Base-by-base conservation (phyloP, 2,329 filamentous ascomycete species). In the Coleophoma cylindrospora region DNA sequence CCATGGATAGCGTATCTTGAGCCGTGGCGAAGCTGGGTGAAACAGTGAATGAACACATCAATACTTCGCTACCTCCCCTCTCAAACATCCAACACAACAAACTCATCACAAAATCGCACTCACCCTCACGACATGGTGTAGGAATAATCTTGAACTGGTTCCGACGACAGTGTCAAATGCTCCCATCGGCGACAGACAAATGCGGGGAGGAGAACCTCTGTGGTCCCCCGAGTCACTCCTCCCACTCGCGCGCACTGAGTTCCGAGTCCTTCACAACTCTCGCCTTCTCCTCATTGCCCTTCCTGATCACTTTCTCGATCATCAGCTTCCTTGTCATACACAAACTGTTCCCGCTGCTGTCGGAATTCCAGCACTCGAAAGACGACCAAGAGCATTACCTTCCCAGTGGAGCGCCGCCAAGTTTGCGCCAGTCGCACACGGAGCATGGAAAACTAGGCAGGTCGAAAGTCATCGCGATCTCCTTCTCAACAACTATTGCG, bases 401-500 rank as follows among this genome's bases (percentile, higher is more conserved):
- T 21, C 82, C 83, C 2, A 71, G 81, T 43, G 76, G 83, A 51
- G 80, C 81, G n/a, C 82, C 84, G 50, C 71, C 75, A 14, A 72
- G 71, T 45, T 74, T 84, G 57, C 75, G 77, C 34, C 77, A 80
- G 55, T 78, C 72, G 3, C 81, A 85, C 63, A 77, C 76, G 19
- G 79, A 80, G 60, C 77, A 83, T 61, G 76, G 74, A 36, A 79
- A 78, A 61, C 79, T 73, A 38, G 61, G 73, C 53, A 69, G 75
- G 45, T 69, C 78, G 38, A 70, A 74, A 21, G 64, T 78, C 12
- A 78, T 83, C 2, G 84, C 82, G 13, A 69, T 78, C 50, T 83
- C 87, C 1, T 95, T 95, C 66, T 84, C 87, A 7, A 78, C 82
- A 1, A 95, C 88, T 10, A 80, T 94, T 34, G 89, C 83, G 1